Base-by-base conservation (phyloP, 2,329 filamentous ascomycete genomes). In the Ophiocordyceps camponoti-floridani region DNA sequence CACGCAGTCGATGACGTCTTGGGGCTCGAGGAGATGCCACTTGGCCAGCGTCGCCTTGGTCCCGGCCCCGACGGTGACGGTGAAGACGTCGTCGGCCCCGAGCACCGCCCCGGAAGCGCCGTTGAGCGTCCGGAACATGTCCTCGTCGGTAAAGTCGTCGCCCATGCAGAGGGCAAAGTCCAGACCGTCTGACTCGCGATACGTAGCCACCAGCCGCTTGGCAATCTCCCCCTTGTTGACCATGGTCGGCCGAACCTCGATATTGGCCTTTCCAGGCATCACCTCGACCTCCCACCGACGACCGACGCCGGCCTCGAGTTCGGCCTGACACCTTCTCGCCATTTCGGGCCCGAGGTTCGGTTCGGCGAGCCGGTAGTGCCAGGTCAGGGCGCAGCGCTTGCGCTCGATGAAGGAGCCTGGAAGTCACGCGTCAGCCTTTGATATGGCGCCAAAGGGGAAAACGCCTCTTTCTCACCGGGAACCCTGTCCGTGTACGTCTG, bases 161-260 rank as follows among this genome's bases (percentile, higher is more conserved):
- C 91, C 91, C 48, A 88, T 67, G 62, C 91, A 98, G 44, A 96
- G 70, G 11, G 93, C 79, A 56, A 96, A 95, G 52, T 89, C 86
- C 0, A 88, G 75, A 44, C 74, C 73, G 43, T 77, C 63, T 5
- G 58, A 54, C 26, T 56, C 56, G 5, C 54, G 78, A 61, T 93
- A 93, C 42, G 79, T 78, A 19, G 75, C 67, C 35, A 96, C 79
- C 16, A 98, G 72, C 6, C 81, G 78, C 65, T 86, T 88, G 14
- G 81, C 84, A 51, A 96, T 96, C 62, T 93, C 87, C 28, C 91
- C 91, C 69, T 98, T 98, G 72, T 96, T 96, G 66, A 98, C 87
- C 56, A 94, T 94, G 1, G 81, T 88, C 27, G 89, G 89, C n/a
- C 91, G 81, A 30, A 96, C 89, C 63, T 98, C 91, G 26, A 98